phyloP scores from a whole-genome alignment of 2,329 filamentous ascomycete genomes.

The Ophiostoma sp. region DNA sequence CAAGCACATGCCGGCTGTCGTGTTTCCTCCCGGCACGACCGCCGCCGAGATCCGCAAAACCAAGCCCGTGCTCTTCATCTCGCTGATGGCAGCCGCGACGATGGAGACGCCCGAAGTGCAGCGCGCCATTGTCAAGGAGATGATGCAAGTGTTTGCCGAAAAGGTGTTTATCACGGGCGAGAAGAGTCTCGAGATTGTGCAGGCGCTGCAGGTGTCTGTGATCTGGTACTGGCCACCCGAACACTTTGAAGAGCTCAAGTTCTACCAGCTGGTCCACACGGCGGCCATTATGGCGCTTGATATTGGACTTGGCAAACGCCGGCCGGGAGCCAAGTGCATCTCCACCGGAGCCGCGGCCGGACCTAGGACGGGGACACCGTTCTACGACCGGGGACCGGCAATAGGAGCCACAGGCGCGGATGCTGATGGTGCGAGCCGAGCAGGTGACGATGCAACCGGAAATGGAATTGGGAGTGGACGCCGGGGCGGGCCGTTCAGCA shows the following conservation, averaged over 20 bases:
- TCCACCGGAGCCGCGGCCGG: neutral
- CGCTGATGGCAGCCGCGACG: constrained; percentile 62
- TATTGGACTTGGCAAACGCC: constrained; percentile 59
- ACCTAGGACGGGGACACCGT: neutral
- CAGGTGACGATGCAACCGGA: neutral
- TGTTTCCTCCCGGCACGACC: constrained; percentile 52
- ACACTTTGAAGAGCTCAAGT: constrained; percentile 79
- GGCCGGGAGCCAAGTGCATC: constrained; percentile 18
- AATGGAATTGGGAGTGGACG: neutral
- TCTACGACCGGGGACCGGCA: neutral
- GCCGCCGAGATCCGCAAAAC: constrained; percentile 51
- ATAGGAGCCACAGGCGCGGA: neutral
- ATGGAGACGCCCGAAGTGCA: constrained; percentile 55
- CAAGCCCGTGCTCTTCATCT: constrained; percentile 64
- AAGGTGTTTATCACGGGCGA: constrained; percentile 68
- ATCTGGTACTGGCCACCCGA: constrained; percentile 84
- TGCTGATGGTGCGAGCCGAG: neutral
- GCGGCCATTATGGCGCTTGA: constrained; percentile 79
- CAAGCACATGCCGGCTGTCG: constrained; percentile 56
- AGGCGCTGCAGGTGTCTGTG: constrained; percentile 68
- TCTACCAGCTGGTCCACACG: constrained; percentile 80
- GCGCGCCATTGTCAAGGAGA: constrained; percentile 58
- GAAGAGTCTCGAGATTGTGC: constrained; percentile 77
- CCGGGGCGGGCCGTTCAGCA: constrained; percentile 19
- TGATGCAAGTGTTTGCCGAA: constrained; percentile 69